Evolutionary conservation across 1,284 basidiomycete species (phyloP), one percentile per base, ranked within the genome.

Genomic region (Coniferiporia sulphurascens): DNA sequence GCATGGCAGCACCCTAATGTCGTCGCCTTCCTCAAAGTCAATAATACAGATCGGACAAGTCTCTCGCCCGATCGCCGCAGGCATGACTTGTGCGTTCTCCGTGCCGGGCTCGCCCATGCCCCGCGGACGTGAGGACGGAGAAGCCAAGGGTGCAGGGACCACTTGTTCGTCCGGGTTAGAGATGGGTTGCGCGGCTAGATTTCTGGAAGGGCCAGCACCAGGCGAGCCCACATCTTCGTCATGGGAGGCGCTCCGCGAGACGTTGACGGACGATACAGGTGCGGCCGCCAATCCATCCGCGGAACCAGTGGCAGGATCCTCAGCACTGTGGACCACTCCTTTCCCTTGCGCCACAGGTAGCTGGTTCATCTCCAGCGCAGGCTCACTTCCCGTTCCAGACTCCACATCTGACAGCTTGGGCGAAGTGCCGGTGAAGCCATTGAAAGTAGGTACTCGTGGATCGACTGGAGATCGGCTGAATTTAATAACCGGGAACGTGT

Each of bases 41-140:
- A 92, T 78, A 62, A 96, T 88, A 70, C 95, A 97, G 64, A 97
- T 97, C 5, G 95, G 93, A 73, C 94, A 97, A 22, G 89, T 93
- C 70, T 93, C 89, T 44, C 83, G 82, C 12, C 87, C 89, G 45
- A 91, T 89, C 12, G 81, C 78, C 50, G 79, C 83, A 1, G 85
- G 86, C 55, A 83, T 76, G 13, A 82, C 72, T 41, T 80, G 76
- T 56, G 74, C 72, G 34, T 66, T 68, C 53, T 63, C 66, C 9
- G 52, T 36, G 1, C 52, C 27, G 5, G 41, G 8, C 10, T 48
- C 35, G 43, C 59, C 36, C 15, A 54, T 38, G 19, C 9, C n/a
- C 7, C 27, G 50, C 8, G 57, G 13, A 46, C 51, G 57, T 1
- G 51, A 10, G 19, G 19, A 22, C 35, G 57, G 34, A 12, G 57